Evolutionary conservation across 2,329 filamentous ascomycete species (phyloP).

Genomic region (Orbilia blumenaviensis): DNA sequence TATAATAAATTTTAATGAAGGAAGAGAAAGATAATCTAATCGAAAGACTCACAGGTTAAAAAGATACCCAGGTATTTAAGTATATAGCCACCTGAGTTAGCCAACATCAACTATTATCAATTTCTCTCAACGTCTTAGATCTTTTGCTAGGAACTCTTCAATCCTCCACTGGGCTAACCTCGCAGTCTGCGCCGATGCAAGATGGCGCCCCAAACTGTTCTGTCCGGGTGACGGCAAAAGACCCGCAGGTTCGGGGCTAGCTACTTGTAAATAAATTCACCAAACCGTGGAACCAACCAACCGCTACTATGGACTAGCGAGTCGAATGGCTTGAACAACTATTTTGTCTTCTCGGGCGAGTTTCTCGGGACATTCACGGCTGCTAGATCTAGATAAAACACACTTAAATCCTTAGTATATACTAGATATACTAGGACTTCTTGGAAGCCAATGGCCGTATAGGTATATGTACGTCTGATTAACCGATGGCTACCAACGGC

Average conservation of each 20-base stretch:
- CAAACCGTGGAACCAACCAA: conserved; percentile 3
- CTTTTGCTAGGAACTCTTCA: conserved; percentile 1
- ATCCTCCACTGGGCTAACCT: background rate
- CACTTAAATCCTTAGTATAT: too few species aligned
- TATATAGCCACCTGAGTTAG: too few species aligned
- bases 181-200: background rate
- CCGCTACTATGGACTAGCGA: background rate
- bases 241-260: background rate
- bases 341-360: background rate
- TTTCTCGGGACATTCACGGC: background rate
- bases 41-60: conserved; percentile 3
- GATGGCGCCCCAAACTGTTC: background rate
- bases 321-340: background rate
- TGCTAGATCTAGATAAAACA: too few species aligned
- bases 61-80: too few species aligned
- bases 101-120: background rate
- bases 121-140: background rate
- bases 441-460: too few species aligned
- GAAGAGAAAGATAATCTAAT: background rate
- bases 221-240: conserved; percentile 8
- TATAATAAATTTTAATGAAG: too few species aligned
- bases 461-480: background rate
- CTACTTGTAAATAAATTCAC: conserved; percentile 1
- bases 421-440: too few species aligned
- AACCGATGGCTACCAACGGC: conserved; percentile 21